Base-by-base conservation (phyloP, 805 yeast genomes). In the Cyberlindnera maritima region DNA sequence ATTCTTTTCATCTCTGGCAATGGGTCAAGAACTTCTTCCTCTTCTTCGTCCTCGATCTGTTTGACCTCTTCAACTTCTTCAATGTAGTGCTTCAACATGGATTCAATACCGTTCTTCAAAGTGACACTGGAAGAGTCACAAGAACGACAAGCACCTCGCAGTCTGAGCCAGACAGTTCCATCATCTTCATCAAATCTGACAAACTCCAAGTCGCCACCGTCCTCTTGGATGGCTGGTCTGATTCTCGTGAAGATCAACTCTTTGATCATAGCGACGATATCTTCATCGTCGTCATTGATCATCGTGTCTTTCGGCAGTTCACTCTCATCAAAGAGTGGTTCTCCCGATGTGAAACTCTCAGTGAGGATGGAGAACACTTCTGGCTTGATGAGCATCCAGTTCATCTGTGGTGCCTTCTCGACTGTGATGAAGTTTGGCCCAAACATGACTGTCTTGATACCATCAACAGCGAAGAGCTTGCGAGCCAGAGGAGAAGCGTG, bases 341-440 rank as follows among this genome's bases (percentile, higher is more conserved):
- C 74, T 3, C 80, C 80, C 13, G 72, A 60, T 15, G 66, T 54
- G 25, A 65, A 39, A 36, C 50, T 49, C 43, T 64, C 68, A 0
- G 67, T 62, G 29, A 65, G 39, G 15, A 59, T 58, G 26, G 59
- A 48, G 40, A 83, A 83, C 32, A 83, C 80, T 58, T 82, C 87
- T 0, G 88, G 88, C 61, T 83, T 83, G 43, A 83, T 65, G 19
- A 81, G 59, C 40, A 79, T 63, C 89, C 89, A 83, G 41, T 72
- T 67, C 23, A 69, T 63, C 9, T 62, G 64, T 28, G 66, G 58
- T 18, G 65, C 61, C 64, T 88, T 88, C 59, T 86, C 92, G 15
- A 89, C 78, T 1, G 96, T 89, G 52, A 89, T 83, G 64, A 90
- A 89, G 64, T 89, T 83, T 4, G 83, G 73, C 2, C 96, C 96